These are phyloP conservation scores for Exophiala phaeomuriformis DNA, from an alignment of 2,329 filamentous ascomycete species.

Conservation along the genomic window DNA sequence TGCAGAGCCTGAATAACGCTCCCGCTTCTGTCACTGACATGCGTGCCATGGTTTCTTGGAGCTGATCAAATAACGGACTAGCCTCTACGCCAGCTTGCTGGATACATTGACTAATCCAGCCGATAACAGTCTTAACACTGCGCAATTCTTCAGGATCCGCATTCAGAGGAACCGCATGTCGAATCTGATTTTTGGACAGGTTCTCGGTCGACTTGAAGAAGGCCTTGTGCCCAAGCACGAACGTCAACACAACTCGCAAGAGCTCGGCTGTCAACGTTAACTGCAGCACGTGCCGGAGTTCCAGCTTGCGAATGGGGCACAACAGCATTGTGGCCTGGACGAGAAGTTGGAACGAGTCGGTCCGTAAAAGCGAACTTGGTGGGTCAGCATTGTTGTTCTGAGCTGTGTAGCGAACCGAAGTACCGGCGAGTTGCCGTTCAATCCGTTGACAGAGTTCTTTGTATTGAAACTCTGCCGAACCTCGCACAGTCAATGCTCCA, in stretches of 20 bases:
- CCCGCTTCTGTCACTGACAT: constrained; percentile 11
- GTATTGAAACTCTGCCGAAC: constrained; percentile 62
- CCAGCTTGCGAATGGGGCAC: constrained; percentile 17
- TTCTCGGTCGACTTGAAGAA: constrained; percentile 13
- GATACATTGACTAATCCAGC: constrained; percentile 9
- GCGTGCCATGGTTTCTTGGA: not conserved
- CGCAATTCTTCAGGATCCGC: constrained; percentile 11
- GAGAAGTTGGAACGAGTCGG: constrained; percentile 44
- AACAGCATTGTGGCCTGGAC: constrained; percentile 22
- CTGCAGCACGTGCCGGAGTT: constrained; percentile 62
- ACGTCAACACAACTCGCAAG: constrained; percentile 65
- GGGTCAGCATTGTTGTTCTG: not conserved
- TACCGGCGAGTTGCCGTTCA: constrained; percentile 14
- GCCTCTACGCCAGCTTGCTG: not conserved
- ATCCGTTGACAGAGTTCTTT: constrained; percentile 54
- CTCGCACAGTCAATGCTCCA: constrained; percentile 53
- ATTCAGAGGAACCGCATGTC: not conserved
- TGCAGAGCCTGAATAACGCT: constrained; percentile 40
- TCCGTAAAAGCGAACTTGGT: constrained; percentile 53
- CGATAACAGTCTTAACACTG: constrained; percentile 9
- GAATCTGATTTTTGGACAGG: constrained; percentile 5
- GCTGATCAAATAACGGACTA: not conserved
- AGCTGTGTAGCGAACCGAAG: constrained; percentile 36
- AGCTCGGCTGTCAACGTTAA: constrained; percentile 89
- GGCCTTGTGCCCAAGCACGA: constrained; percentile 35